These are phyloP conservation scores for Candida ortonii DNA, from an alignment of 805 yeast species.

Conservation along the genomic window DNA sequence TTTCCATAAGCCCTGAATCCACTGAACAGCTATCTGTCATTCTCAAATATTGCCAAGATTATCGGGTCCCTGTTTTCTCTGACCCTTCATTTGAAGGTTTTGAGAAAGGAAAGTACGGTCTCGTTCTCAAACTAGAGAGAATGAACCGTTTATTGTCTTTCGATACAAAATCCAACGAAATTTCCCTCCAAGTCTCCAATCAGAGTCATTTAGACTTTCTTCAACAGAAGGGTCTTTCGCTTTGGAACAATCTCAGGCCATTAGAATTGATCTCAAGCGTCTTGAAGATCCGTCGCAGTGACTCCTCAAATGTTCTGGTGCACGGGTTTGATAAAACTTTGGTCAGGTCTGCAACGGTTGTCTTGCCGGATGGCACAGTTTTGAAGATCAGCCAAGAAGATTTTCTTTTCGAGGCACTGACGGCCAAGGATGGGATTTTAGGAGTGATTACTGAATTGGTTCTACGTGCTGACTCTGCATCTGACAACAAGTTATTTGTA, in stretches of 20 bases:
- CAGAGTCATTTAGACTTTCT: no score
- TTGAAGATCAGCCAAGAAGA: conserved; percentile 4
- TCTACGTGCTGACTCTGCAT: conserved; percentile 3
- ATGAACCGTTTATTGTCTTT: no score
- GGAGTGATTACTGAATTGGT: conserved; percentile 22
- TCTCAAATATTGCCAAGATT: conserved; percentile 25
- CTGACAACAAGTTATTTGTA: conserved; percentile 12
- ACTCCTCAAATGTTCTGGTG: conserved; percentile 2
- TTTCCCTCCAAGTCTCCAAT: no score
- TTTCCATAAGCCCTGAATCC: conserved; percentile 20
- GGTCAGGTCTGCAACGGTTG: conserved; percentile 20
- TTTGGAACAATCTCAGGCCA: conserved; percentile 9
- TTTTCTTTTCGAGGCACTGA: conserved; percentile 14
- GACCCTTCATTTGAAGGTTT: conserved; percentile 9
- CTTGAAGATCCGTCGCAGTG: conserved; percentile 16
- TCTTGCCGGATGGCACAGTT: conserved; percentile 30
- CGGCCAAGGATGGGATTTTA: conserved; percentile 11
- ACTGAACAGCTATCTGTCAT: conserved; percentile 24
- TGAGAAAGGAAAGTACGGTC: conserved; percentile 9
- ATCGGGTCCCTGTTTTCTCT: conserved; percentile 27
- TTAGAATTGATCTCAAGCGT: conserved; percentile 20
- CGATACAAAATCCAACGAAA: no score
- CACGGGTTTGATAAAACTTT: conserved; percentile 10
- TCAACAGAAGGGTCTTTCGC: no score
- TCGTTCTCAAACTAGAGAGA: conserved; percentile 12